These are phyloP conservation scores for Fusarium sambucinum DNA, from an alignment of 2,329 filamentous ascomycete genomes.

Conservation along the genomic window DNA sequence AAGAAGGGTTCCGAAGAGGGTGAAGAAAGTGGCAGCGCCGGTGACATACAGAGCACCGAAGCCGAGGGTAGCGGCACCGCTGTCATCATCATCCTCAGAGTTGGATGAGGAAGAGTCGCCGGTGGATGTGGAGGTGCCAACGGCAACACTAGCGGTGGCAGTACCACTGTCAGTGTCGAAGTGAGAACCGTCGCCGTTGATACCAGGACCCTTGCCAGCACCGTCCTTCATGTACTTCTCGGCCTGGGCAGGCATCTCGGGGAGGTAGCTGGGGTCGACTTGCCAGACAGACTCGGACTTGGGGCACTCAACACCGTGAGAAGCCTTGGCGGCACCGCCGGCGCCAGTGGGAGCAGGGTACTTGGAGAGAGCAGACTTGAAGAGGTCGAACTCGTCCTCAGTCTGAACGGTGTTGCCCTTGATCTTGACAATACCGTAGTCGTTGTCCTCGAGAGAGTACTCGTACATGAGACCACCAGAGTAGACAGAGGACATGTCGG, in stretches of 20 bases:
- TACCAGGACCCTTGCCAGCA: slow-evolving; percentile 66
- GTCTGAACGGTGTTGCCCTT: slow-evolving; percentile 66
- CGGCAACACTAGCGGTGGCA: slow-evolving; percentile 58
- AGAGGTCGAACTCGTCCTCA: slow-evolving; percentile 69
- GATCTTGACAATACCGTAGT: slow-evolving; percentile 83
- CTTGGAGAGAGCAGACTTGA: slow-evolving; percentile 61
- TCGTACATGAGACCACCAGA: slow-evolving; percentile 97
- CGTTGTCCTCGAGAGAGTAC: slow-evolving; percentile 83
- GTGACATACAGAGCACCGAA: slow-evolving; percentile 53
- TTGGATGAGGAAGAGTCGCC: slow-evolving; percentile 19
- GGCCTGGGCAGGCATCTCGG: slow-evolving; percentile 64
- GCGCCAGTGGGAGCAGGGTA: slow-evolving; percentile 64
- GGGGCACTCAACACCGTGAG: slow-evolving; percentile 63
- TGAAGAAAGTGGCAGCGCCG: slow-evolving; percentile 53
- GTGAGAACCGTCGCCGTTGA: slow-evolving; percentile 67
- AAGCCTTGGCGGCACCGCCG: slow-evolving; percentile 63
- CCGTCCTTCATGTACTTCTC: slow-evolving; percentile 66
- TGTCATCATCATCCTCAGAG: slow-evolving; percentile 48
- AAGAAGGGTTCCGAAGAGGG: slow-evolving; percentile 56
- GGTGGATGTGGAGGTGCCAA: slow-evolving; percentile 50
- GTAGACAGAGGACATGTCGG: slow-evolving; percentile 88
- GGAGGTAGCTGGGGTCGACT: slow-evolving; percentile 63
- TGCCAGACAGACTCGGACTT: slow-evolving; percentile 63
- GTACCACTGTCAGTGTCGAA: slow-evolving; percentile 61
- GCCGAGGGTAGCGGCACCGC: slow-evolving; percentile 49